These are phyloP conservation scores for Penicillium nordicum DNA, from an alignment of 2,329 filamentous ascomycete species.

Conservation along the genomic window DNA sequence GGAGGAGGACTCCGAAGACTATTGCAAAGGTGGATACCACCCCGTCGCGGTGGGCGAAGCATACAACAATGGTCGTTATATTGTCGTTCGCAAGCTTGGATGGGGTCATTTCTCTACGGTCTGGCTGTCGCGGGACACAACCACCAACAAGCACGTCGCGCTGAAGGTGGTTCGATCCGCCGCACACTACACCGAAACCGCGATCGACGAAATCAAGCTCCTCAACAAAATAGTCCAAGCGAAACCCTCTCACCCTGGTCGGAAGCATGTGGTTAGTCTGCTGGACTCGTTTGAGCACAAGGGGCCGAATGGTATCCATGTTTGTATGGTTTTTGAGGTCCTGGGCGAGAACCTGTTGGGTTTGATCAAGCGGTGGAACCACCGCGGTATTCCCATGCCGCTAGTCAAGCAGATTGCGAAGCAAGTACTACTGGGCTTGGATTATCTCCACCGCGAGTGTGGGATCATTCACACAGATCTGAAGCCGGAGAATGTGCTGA, in stretches of 20 bases:
- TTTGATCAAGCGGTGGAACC: slow-evolving; percentile 97
- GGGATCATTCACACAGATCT: slow-evolving; percentile 98
- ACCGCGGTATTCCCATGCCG: slow-evolving; percentile 91
- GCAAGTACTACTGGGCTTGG: slow-evolving; percentile 89
- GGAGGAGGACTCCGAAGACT: slow-evolving; percentile 98
- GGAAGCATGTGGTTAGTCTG: slow-evolving; percentile 91
- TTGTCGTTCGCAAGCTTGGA: slow-evolving; percentile 89
- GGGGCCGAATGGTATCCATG: slow-evolving; percentile 90
- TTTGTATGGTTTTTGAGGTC: slow-evolving; percentile 99
- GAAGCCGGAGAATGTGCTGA: slow-evolving; percentile 96
- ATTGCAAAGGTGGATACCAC: slow-evolving; percentile 98
- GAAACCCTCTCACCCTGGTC: slow-evolving; percentile 89
- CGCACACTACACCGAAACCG: slow-evolving; percentile 97
- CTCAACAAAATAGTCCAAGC: slow-evolving; percentile 95
- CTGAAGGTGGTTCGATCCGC: slow-evolving; percentile 97
- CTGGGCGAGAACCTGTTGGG: slow-evolving; percentile 91
- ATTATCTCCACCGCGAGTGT: slow-evolving; percentile 96
- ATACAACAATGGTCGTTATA: slow-evolving; percentile 97
- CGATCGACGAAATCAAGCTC: slow-evolving; percentile 97
- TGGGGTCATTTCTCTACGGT: slow-evolving; percentile 99
- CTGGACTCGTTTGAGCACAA: slow-evolving; percentile 97
- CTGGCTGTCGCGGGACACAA: slow-evolving; percentile 79
- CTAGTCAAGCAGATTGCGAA: slow-evolving; percentile 99
- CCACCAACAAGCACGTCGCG: slow-evolving; percentile 87
- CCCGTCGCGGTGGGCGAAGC: slow-evolving; percentile 91